Evolutionary conservation across 2,329 filamentous ascomycete genomes (phyloP).

Genomic region (Neobulgaria alba): DNA sequence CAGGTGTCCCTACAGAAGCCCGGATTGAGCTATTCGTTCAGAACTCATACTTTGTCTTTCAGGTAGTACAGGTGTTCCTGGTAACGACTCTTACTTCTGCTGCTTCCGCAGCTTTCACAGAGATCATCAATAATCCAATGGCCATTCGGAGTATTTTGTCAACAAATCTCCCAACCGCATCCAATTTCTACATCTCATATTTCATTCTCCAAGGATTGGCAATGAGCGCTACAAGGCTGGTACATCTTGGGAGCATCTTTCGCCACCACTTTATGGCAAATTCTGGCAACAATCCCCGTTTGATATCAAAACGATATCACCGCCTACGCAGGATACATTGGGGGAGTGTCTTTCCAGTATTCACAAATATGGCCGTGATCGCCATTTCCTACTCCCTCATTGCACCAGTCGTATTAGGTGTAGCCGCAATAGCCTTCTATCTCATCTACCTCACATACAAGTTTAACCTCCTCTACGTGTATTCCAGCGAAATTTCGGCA

Average conservation of each 20-base stretch:
- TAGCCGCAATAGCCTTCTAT: conserved; percentile 52
- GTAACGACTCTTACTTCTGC: conserved; percentile 49
- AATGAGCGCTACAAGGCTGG: conserved; percentile 48
- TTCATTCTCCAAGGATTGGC: conserved; percentile 59
- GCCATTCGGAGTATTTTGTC: conserved; percentile 42
- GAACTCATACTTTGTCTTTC: conserved; percentile 55
- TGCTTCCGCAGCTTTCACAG: conserved; percentile 44
- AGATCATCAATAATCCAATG: conserved; percentile 42
- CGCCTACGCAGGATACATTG: conserved; percentile 44
- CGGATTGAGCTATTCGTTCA: conserved; percentile 54
- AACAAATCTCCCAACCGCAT: conserved; percentile 49
- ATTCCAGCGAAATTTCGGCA: conserved; percentile 52
- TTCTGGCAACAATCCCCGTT: conserved; percentile 52
- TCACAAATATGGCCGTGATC: conserved; percentile 46
- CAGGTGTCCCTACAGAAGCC: conserved; percentile 49
- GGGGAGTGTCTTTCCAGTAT: conserved; percentile 50
- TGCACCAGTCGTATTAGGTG: conserved; percentile 56
- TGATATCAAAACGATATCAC: conserved; percentile 50
- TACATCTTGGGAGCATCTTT: conserved; percentile 51
- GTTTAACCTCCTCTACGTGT: conserved; percentile 58
- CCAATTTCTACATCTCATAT: conserved; percentile 62
- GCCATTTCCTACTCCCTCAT: conserved; percentile 59
- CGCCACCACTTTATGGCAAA: conserved; percentile 47
- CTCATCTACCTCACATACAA: conserved; percentile 58
- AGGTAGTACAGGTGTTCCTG: conserved; percentile 59